Evolutionary conservation across 2,329 filamentous ascomycete genomes (phyloP), one percentile per base, ranked within the genome.

Genomic region (Colletotrichum paranaense): DNA sequence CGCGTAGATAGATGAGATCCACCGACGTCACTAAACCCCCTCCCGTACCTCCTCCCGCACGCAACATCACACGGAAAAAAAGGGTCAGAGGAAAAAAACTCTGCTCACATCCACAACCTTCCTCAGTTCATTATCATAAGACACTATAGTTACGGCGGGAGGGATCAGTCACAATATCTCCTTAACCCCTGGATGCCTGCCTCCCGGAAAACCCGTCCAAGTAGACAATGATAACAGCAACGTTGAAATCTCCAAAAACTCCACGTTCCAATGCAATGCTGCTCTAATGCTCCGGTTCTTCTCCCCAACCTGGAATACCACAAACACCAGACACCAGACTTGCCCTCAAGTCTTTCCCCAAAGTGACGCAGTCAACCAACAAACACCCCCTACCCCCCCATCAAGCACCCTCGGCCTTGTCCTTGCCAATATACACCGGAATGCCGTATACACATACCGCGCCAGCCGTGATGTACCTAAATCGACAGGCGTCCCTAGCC

Each of bases 361-460:
- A 24, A 14, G 6, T 24, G 75, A 75, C 24, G 16, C 8, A 46
- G 4, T 56, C 14, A 24, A 65, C 6, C 24, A 57, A 9, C 62
- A 26, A 14, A 38, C 5, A 4, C 28, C 53, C 12, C 53, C 12
- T 14, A 12, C 6, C 28, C 53, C 12, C 53, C 12, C 7, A 6
- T 69, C 38, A 69, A 9, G 53, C 58, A 42, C 24, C 42, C 2
- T 59, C 46, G 70, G 16, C 59, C 59, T 73, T 59, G 66, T 75
- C 78, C 73, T 79, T 79, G 60, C 82, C 84, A 76, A 98, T 87
- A 83, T 95, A 98, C 75, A 98, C 94, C 35, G 97, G 97, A 80
- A 99, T 93, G 19, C 97, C 97, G 85, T 98, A 99, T 66, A 98
- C 92, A 76, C 97, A 95, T 28, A 97, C 94, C 49, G 96, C 95